Evolutionary conservation across 495 filamentous ascomycete species (phyloP), one percentile per base, ranked within the genome.

Genomic region (Daldinia bambusicola): DNA sequence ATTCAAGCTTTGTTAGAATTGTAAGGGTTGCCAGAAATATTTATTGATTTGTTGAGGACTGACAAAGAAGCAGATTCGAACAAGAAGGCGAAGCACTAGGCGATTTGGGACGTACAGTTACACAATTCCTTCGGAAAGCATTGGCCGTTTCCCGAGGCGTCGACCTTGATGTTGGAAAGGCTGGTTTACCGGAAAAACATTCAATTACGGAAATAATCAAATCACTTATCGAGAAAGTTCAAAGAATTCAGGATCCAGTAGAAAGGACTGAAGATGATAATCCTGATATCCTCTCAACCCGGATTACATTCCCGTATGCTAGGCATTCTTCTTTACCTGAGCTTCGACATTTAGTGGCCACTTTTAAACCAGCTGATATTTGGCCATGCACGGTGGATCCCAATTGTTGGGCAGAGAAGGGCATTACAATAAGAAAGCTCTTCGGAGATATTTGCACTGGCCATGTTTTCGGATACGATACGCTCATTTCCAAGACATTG

Each of bases 271-370:
- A 51, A 8, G 50, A 55, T 8, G 18, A 26, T n/a, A 26, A 56
- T 0, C 3, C 20, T 16, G 55, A 70, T 14, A 13, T 14, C 2
- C 73, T 86, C 2, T 80, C 87, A 22, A 81, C 76, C 4, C 65
- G 72, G 20, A 85, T 89, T 34, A 78, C 76, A 10, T 97, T 98
- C 66, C 92, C 94, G 4, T 98, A 95, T 74, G 94, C 95, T 0
- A 88, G 95, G 2, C 95, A 98, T 78, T 96, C 95, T 0, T 97
- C 93, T 0, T 93, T 95, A 57, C 80, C 80, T 0, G 95, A 98
- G 77, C 83, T 97, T 5, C 91, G 92, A 65, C 76, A 89, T 64
- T 79, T 98, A 0, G 82, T 97, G 4, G 71, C 82, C 4, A 84
- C 83, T 0, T 93, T 97, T 67, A 84, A 81, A 40, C 94, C 93